A percentile compares a stretch with the other conserved stretches of the same genome.
phyloP scores from a whole-genome alignment of 2,329 filamentous ascomycete genomes.

The Pseudogymnoascus sp. region DNA sequence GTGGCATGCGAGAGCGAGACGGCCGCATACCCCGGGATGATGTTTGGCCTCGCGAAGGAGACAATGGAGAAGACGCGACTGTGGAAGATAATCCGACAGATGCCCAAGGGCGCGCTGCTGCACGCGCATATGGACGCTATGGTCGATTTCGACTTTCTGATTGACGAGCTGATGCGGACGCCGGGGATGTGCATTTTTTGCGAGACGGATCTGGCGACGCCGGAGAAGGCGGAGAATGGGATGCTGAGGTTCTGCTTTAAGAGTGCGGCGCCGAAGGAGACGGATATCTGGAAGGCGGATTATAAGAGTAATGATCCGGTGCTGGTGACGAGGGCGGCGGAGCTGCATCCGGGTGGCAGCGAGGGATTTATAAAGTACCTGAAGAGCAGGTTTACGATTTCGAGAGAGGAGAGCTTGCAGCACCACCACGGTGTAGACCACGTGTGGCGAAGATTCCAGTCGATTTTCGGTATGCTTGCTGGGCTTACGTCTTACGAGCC shows the following conservation, averaged over 20 bases:
- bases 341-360: constrained; percentile 67
- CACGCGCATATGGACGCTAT: constrained; percentile 90
- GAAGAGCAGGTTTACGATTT: constrained; percentile 63
- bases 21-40: constrained; percentile 78
- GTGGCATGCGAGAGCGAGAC: constrained; percentile 55
- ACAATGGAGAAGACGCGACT: constrained; percentile 77
- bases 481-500: constrained; percentile 84
- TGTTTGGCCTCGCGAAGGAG: constrained; percentile 82
- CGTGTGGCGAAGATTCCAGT: constrained; percentile 75
- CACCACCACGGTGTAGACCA: constrained; percentile 78
- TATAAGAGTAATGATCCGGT: constrained; percentile 44
- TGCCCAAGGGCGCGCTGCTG: constrained; percentile 83
- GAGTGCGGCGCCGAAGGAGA: constrained; percentile 33
- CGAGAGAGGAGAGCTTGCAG: constrained; percentile 61
- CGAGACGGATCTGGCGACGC: constrained; percentile 45
- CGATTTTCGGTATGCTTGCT: constrained; percentile 64
- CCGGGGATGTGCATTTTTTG: constrained; percentile 66
- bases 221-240: constrained; percentile 45
- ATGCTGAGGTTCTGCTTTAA: constrained; percentile 56
- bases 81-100: constrained; percentile 73
- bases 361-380: constrained; percentile 72
- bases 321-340: constrained; percentile 50
- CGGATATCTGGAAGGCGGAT: constrained; percentile 55
- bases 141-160: constrained; percentile 76
- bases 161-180: constrained; percentile 61